Evolutionary conservation across 179 eudicot genomes (phyloP), one percentile per base, ranked within the genome.

Genomic region (Silene coronaria): DNA sequence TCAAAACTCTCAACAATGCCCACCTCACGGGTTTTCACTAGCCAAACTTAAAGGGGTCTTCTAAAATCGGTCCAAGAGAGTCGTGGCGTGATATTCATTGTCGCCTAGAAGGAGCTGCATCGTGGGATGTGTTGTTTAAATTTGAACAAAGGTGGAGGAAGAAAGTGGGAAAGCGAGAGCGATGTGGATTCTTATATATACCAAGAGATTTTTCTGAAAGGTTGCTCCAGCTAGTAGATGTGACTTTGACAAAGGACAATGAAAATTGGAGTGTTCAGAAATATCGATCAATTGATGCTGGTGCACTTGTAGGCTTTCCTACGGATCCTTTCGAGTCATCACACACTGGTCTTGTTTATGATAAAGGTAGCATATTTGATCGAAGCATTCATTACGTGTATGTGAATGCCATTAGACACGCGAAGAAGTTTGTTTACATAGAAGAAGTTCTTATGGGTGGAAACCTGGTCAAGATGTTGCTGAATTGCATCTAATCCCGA

Each of bases 61-160:
- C 90, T 0, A 91, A 89, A 80, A 93, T 93, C 8, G 93, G 96
- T 24, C 96, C 96, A 13, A 79, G 93, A 70, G 96, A 90, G 86
- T 91, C 96, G 0, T 90, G 96, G 96, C 96, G 89, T 81, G 96
- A 91, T 75, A 85, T 91, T 21, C 96, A 91, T 65, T 88, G 93
- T 23, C 72, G 84, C 23, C 48, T 91, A 21, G 96, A 91, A 79
- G 96, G 96, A n/a, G 90, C 88, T 22, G 89, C 80, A 0, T 91
- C 96, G 2, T 91, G 93, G 93, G 96, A 91, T 57, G 96, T 91
- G 7, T 16, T 91, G 70, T 86, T 81, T 82, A 91, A 89, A 76
- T 91, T 91, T 36, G 96, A 89, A 77, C 93, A 91, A 62, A 79
- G 96, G 60, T 91, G 96, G 96, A 67, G 5, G 45, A 89, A 86